Evolutionary conservation across 2,329 filamentous ascomycete genomes (phyloP).

Genomic region (Diaporthe sp.): DNA sequence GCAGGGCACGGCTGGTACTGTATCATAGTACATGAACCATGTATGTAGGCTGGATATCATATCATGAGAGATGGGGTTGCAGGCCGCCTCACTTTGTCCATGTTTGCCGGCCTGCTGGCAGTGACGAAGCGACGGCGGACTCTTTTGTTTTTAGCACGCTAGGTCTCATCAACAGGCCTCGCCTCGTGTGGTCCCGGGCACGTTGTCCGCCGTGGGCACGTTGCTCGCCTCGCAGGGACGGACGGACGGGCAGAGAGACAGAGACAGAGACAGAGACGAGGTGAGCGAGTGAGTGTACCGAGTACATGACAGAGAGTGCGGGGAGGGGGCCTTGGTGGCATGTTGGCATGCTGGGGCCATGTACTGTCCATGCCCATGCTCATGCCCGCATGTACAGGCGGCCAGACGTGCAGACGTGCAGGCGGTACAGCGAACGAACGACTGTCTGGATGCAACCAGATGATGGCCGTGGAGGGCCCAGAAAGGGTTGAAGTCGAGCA

Average conservation of each 20-base stretch:
- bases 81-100: slow-evolving; percentile 26
- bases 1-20: background rate
- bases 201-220: background rate
- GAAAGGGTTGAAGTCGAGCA: slow-evolving; percentile 30
- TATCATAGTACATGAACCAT: background rate
- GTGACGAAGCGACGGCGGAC: too few species aligned
- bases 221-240: slow-evolving; percentile 3
- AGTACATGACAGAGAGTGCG: slow-evolving; percentile 21
- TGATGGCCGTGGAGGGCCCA: slow-evolving; percentile 24
- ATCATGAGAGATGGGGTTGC: slow-evolving; percentile 13
- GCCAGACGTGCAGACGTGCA: slow-evolving; percentile 4
- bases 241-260: background rate
- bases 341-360: slow-evolving; percentile 34
- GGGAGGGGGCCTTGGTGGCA: slow-evolving; percentile 19
- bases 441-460: slow-evolving; percentile 30
- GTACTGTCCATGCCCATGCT: slow-evolving; percentile 18
- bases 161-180: slow-evolving; percentile 29
- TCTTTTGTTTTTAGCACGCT: slow-evolving; percentile 2
- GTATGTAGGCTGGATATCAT: background rate
- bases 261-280: too few species aligned
- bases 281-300: background rate
- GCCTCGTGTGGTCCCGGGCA: background rate
- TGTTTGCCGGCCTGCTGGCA: background rate
- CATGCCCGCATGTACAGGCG: slow-evolving; percentile 7
- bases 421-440: slow-evolving; percentile 25